Evolutionary conservation across 108 stramenopile species (phyloP).

Genomic region (Cyclotella atomus): DNA sequence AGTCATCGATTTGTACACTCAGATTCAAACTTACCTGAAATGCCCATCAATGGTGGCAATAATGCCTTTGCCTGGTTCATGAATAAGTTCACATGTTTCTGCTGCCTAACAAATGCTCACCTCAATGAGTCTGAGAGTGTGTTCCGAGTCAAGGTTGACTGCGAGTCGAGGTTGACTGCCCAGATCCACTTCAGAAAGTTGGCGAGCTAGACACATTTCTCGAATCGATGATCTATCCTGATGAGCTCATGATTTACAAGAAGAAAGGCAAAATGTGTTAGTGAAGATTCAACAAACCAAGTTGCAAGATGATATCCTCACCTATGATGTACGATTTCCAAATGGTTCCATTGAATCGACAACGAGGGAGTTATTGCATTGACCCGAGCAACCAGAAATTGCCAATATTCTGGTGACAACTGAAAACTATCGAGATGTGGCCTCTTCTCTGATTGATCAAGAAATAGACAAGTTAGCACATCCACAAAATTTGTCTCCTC

Average conservation of each 20-base stretch:
- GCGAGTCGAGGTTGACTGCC: no score
- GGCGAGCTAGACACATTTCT: neutral
- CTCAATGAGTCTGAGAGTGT: no score
- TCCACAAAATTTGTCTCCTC: neutral
- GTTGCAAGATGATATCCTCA: neutral
- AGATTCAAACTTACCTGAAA: neutral
- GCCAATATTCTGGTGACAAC: neutral
- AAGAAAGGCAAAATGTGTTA: neutral
- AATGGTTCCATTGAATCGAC: neutral
- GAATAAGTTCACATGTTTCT: neutral
- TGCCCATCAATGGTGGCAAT: neutral
- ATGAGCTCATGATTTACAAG: slow-evolving; percentile 16
- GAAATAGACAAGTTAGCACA: neutral
- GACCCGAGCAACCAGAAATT: slow-evolving; percentile 5
- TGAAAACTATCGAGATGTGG: neutral
- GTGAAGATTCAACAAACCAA: neutral
- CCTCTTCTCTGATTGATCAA: neutral
- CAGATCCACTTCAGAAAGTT: neutral
- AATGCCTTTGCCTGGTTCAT: neutral
- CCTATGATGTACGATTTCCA: neutral
- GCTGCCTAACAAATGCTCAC: neutral
- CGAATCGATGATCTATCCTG: neutral
- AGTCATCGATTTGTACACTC: neutral
- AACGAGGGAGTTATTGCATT: neutral
- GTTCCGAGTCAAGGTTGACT: no score